Evolutionary conservation across 176 grass and related monocot genomes (phyloP), one percentile per base, ranked within the genome.

Genomic region (Aegilops longissima): DNA sequence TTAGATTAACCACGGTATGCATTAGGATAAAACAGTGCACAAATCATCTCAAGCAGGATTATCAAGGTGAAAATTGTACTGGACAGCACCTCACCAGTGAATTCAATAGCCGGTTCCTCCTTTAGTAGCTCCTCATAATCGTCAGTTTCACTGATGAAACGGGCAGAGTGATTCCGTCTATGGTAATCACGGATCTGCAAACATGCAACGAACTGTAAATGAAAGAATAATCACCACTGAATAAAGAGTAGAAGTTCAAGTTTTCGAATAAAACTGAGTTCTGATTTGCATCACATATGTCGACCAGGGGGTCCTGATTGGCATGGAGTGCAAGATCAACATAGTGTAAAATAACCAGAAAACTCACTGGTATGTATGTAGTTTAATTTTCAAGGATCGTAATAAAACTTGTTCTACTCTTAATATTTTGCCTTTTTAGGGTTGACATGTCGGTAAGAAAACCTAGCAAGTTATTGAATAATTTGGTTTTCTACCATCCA

Each of bases 151-250:
- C 95, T 93, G 38, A 98, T 72, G 5, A 94, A 86, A 58, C 97
- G 90, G 18, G 94, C 90, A 66, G 92, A 91, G 21, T 89, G 94
- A 83, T 96, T 95, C 67, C 71, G 76, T 77, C 94, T 94, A 70
- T 99, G 94, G 64, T 96, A 99, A 3, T 99, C 94, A 88, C 94
- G 89, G 61, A 99, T 99, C 97, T 99, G 90, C 84, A 78, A 70
- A 68, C 66, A 84, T 67, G 80, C 10, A 87, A 74, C 6, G 5
- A 84, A 82, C 82, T 65, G 75, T 76, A 14, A n/a, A n/a, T 87
- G 62, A 31, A 80, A 66, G 2, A 6, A 81, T 40, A 61, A 83
- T 29, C 72, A 83, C 9, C 51, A 36, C 25, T 49, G 31, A 49
- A 38, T 23, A 38, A 44, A 88, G 16, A 80, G 21, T 52, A 45